These are phyloP conservation scores for Coleophoma cylindrospora DNA, from an alignment of 2,329 filamentous ascomycete species.

Conservation along the genomic window DNA sequence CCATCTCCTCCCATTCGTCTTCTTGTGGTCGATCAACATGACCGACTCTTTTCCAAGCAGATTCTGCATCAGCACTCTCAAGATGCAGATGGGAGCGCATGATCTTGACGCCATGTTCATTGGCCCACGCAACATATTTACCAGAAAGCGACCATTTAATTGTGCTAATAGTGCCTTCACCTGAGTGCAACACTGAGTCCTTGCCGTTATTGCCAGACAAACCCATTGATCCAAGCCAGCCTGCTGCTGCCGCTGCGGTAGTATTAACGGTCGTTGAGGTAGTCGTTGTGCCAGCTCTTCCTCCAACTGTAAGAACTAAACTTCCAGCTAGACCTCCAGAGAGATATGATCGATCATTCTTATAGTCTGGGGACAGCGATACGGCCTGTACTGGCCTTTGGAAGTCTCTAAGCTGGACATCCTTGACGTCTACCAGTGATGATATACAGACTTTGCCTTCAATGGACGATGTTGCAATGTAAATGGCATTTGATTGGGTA, in stretches of 20 bases:
- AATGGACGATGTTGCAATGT: slow-evolving; percentile 88
- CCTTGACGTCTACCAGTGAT: slow-evolving; percentile 79
- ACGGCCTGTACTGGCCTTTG: slow-evolving; percentile 88
- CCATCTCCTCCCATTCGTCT: slow-evolving; percentile 93
- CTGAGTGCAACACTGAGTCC: slow-evolving; percentile 83
- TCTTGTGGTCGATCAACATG: slow-evolving; percentile 87
- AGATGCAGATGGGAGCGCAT: slow-evolving; percentile 87
- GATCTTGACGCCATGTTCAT: slow-evolving; percentile 95
- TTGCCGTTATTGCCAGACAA: slow-evolving; percentile 73
- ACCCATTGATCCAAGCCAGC: slow-evolving; percentile 88
- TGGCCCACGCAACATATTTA: slow-evolving; percentile 91
- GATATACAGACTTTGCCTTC: slow-evolving; percentile 94
- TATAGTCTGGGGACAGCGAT: slow-evolving; percentile 92
- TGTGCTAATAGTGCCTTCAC: slow-evolving; percentile 83
- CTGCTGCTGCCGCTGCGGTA: slow-evolving; percentile 77
- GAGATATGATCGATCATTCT: slow-evolving; percentile 79
- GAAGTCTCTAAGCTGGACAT: slow-evolving; percentile 90
- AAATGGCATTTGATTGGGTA: slow-evolving; percentile 83
- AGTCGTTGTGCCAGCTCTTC: slow-evolving; percentile 68
- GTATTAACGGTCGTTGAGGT: slow-evolving; percentile 84
- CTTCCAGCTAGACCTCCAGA: slow-evolving; percentile 88
- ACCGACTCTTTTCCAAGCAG: slow-evolving; percentile 90
- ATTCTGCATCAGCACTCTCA: slow-evolving; percentile 69
- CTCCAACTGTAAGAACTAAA: slow-evolving; percentile 80
- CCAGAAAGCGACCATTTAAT: slow-evolving; percentile 95